Evolutionary conservation across 352 stramenopile genomes (phyloP), one percentile per base, ranked within the genome.

Genomic region (Phytophthora agathidicida): DNA sequence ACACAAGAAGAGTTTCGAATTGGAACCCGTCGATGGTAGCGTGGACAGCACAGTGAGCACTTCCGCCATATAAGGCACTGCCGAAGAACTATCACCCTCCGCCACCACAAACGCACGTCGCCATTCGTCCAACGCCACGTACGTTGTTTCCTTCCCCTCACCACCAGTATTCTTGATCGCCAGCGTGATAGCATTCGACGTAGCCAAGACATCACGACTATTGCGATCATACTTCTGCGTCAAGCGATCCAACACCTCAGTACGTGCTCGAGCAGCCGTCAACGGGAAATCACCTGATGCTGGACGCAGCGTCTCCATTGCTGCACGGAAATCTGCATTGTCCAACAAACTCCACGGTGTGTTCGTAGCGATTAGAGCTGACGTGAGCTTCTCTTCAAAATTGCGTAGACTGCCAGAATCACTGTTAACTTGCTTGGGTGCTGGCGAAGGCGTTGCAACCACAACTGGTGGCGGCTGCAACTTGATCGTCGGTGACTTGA

Each of bases 331-430:
- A 4, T 59, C 20, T 8, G n/a, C 17, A 32, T 73, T 66, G 41
- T 78, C 69, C 10, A 78, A 23, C 19, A 78, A 46, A 2, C 26
- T 48, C 65, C 65, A 78, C 0, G 65, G 65, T 1, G 57, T 31
- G 6, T 55, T 52, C 1, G 45, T 61, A 1, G 60, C 37, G 23
- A 78, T 44, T 32, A 78, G n/a, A 24, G 69, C 69, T 22, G 47
- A 44, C 11, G 69, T 73, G 14, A 78, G 42, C 35, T 78, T 66
- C 2, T 78, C 61, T 16, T 78, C 69, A 30, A 73, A 65, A 0
- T 14, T 35, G 7, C 14, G 48, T 10, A 66, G 30, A 47, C 70
- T 30, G 6, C 3, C 23, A 56, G 13, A 26, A 3, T 56, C 28
- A 39, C 7, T 5, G 14, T 54, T 38, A 4, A 3, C 51, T 3